These are phyloP conservation scores for Jatropha multifida DNA, from an alignment of 441 rosid genomes.

Conservation along the genomic window DNA sequence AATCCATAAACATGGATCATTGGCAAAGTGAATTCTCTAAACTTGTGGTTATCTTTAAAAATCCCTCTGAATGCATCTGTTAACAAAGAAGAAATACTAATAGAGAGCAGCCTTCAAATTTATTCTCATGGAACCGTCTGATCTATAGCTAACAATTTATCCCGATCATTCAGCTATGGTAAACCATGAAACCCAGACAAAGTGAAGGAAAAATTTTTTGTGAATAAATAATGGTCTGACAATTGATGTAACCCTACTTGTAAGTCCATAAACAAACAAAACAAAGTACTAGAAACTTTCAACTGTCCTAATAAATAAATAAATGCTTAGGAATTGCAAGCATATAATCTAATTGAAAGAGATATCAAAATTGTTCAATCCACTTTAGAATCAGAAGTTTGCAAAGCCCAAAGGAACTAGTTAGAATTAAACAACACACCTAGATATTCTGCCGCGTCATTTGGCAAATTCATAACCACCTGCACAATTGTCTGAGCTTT, in stretches of 20 bases:
- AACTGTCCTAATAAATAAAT: background rate
- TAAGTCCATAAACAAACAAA: background rate
- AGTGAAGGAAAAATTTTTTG: background rate
- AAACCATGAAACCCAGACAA: background rate
- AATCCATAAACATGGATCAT: slow-evolving; percentile 86
- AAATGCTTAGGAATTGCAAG: background rate
- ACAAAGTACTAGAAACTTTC: background rate
- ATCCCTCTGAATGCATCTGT: slow-evolving; percentile 81
- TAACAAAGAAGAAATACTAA: background rate
- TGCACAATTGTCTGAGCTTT: slow-evolving; percentile 68
- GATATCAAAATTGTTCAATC: slow-evolving; percentile 4
- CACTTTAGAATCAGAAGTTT: slow-evolving; percentile 6
- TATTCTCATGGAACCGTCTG: background rate
- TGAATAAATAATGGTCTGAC: background rate
- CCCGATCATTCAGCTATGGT: background rate
- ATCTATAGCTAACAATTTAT: background rate
- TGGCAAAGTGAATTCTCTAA: slow-evolving; percentile 46
- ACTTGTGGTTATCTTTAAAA: slow-evolving; percentile 42
- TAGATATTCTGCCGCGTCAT: slow-evolving; percentile 75
- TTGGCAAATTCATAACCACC: slow-evolving; percentile 89
- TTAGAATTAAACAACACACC: slow-evolving; percentile 37
- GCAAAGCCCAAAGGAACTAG: background rate
- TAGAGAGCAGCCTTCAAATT: background rate
- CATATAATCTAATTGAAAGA: background rate
- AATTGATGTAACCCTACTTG: background rate